Conservation (phyloP, 331 rosid species). For the Rhamnella rubrinervis region DNA sequence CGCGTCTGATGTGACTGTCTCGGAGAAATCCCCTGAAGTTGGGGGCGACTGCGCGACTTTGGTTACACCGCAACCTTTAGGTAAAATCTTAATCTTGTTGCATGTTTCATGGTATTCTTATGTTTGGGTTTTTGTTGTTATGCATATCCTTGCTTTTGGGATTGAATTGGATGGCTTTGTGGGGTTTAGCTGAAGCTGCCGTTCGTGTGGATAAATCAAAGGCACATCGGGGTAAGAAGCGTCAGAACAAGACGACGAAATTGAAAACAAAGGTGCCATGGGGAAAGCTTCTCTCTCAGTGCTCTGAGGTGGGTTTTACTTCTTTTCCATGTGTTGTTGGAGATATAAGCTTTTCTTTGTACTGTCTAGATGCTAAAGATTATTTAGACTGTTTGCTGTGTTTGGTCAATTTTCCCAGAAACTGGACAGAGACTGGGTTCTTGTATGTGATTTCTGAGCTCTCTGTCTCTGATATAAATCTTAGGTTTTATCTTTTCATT, state of each 20-base stretch:
- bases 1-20: conserved; percentile 39
- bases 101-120: background rate
- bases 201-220: conserved; percentile 49
- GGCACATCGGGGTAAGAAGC: conserved; percentile 51
- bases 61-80: conserved; percentile 54
- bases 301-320: conserved; percentile 63
- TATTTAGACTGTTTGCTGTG: too few relatives aligned
- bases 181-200: conserved; percentile 49
- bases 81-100: conserved; percentile 29
- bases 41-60: conserved; percentile 46
- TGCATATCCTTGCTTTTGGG: conserved; percentile 10
- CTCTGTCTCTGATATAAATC: too few relatives aligned
- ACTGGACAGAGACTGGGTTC: too few relatives aligned
- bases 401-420: too few relatives aligned
- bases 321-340: background rate
- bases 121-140: conserved; percentile 10
- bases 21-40: conserved; percentile 43
- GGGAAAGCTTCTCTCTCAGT: conserved; percentile 92
- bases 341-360: background rate
- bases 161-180: conserved; percentile 26
- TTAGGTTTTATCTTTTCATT: too few relatives aligned
- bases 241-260: conserved; percentile 37
- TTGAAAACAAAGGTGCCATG: conserved; percentile 49
- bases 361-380: background rate
- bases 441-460: too few relatives aligned